Evolutionary conservation across 106 monocot species (phyloP), one percentile per base, ranked within the genome.

Genomic region (Vanilla planifolia): DNA sequence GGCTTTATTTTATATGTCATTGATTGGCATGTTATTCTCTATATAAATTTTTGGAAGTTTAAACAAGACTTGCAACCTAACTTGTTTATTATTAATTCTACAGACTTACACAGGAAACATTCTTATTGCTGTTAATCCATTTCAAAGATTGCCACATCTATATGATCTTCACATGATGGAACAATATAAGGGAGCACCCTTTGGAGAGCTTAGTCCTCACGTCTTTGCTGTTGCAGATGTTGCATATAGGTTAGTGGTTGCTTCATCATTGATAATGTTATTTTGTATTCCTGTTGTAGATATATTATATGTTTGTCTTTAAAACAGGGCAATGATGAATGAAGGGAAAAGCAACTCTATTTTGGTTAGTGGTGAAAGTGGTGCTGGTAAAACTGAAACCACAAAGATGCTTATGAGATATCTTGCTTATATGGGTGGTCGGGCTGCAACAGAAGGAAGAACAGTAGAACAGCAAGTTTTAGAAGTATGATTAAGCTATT

Each of bases 401-500:
- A 85, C 85, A 13, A 85, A 85, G 53, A 75, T 85, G 77, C 69
- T 93, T 15, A 93, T 93, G 93, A 74, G 86, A 29, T 93, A 93
- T 73, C 85, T 93, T 73, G 86, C 93, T 7, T 71, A 74, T 55
- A 64, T 89, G 74, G 88, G 93, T 65, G 93, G 89, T 35, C 81
- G 81, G 34, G 71, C 86, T 61, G 86, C 78, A 51, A 68, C 71
- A 48, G 86, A 80, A 71, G 86, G 72, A 63, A 60, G 86, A 17
- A 86, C 86, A 20, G 86, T 93, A 61, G 93, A 93, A 60, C 84
- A 93, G 48, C 88, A 93, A 80, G 93, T 93, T 77, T 65, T 93
- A 37, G 93, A 90, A 77, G 90, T 90, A 82, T 68, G 76, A 50
- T 33, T 17, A 21, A 44, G 3, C 26, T 32, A 53, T 32, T 53